Percentiles rank a stretch among this genome's conserved stretches.
phyloP scores from a whole-genome alignment of 306 rosid genomes.

The Luffa acutangula region DNA sequence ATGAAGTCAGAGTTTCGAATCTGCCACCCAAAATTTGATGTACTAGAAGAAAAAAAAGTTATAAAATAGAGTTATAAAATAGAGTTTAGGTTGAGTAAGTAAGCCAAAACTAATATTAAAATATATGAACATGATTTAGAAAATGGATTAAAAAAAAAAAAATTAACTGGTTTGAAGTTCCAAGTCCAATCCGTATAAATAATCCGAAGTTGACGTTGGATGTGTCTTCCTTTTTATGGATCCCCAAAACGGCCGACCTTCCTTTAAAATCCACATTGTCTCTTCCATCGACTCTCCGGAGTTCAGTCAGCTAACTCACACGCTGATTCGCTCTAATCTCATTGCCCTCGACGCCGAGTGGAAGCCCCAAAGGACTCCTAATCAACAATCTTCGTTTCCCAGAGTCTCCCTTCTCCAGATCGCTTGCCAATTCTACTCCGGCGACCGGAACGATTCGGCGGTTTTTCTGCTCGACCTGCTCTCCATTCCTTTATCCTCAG shows the following conservation, averaged over 20 bases:
- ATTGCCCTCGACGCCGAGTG: conserved; percentile 88
- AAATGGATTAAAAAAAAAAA: too few species aligned
- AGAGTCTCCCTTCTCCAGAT: conserved; percentile 67
- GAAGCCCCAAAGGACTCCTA: conserved; percentile 53
- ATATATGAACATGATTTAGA: too few species aligned
- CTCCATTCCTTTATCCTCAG: conserved; percentile 38
- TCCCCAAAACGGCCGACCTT: conserved; percentile 9
- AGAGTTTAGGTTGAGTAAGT: too few species aligned
- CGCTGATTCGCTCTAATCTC: conserved; percentile 44
- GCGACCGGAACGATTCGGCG: conserved; percentile 21
- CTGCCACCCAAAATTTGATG: too few species aligned
- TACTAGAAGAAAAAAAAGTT: too few species aligned
- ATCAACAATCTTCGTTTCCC: conserved; percentile 37
- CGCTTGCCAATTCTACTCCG: conserved; percentile 46
- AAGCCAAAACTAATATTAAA: too few species aligned
- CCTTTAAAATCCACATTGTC: conserved; percentile 37
- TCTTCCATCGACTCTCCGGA: conserved; percentile 51
- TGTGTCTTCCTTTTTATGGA: conserved; percentile 27
- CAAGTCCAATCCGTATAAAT: not conserved
- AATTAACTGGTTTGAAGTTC: too few species aligned
- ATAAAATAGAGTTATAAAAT: too few species aligned
- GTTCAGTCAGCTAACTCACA: conserved; percentile 37
- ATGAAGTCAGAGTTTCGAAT: too few species aligned
- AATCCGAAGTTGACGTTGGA: not conserved
- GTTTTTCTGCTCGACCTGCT: conserved; percentile 63